phyloP scores from a whole-genome alignment of 2,329 filamentous ascomycete genomes.

The Alternaria gansuensis region DNA sequence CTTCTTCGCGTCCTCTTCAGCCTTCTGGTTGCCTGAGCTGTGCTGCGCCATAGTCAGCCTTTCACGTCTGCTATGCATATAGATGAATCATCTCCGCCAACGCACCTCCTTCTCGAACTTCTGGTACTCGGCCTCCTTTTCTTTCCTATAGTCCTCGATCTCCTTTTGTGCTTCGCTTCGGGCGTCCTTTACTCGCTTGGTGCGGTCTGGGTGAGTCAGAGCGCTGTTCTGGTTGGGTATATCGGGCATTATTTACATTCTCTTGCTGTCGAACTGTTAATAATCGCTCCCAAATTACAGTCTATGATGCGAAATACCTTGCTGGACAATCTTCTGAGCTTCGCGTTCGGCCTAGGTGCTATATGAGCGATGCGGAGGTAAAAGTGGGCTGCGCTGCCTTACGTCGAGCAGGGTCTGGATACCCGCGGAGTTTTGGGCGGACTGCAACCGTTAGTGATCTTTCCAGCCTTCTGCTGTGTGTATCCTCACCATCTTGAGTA shows the following conservation, averaged over 20 bases:
- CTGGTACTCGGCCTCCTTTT: conserved; percentile 95
- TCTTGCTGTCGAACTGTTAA: conserved; percentile 67
- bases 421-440: conserved; percentile 96
- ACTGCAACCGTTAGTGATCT: conserved; percentile 64
- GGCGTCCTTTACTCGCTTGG: conserved; percentile 96
- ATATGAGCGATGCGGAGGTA: conserved; percentile 50
- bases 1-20: conserved; percentile 75
- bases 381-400: conserved; percentile 56
- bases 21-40: conserved; percentile 83
- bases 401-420: conserved; percentile 99
- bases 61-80: neutral
- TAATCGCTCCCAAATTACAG: neutral
- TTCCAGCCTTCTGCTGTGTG: neutral
- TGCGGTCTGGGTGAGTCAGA: conserved; percentile 71
- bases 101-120: conserved; percentile 83
- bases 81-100: neutral
- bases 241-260: conserved; percentile 71
- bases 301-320: conserved; percentile 68
- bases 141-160: conserved; percentile 87
- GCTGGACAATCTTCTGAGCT: conserved; percentile 98
- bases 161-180: conserved; percentile 97
- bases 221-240: conserved; percentile 22
- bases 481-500: conserved; percentile 40
- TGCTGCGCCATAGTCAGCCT: conserved; percentile 68
- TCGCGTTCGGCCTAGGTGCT: conserved; percentile 85